Conservation (phyloP, 176 grass and related monocot genomes). For the Bonia amplexicaulis region DNA sequence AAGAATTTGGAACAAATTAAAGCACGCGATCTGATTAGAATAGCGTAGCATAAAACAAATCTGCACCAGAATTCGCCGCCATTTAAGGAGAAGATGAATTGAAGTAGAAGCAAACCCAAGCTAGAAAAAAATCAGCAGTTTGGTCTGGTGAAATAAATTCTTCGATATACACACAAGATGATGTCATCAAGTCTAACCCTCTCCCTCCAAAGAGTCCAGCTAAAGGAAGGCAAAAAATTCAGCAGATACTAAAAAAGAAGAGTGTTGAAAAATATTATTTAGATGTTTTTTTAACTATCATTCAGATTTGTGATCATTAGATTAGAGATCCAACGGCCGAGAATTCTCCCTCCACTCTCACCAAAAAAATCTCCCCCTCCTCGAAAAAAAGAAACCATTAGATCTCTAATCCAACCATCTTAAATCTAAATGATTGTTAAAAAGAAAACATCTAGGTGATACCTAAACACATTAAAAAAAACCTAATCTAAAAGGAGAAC, state of each 20-base stretch:
- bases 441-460: too few species aligned
- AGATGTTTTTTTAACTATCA: too few species aligned
- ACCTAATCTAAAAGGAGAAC: not conserved
- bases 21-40: not conserved
- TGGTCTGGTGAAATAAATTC: not conserved
- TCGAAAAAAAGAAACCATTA: too few species aligned
- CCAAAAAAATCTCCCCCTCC: too few species aligned
- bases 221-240: not conserved
- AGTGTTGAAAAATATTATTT: too few species aligned
- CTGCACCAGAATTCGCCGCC: not conserved
- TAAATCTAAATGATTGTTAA: too few species aligned
- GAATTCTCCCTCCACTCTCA: too few species aligned
- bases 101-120: not conserved
- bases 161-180: not conserved
- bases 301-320: too few species aligned
- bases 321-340: too few species aligned
- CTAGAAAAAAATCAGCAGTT: not conserved
- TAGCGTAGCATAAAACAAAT: not conserved
- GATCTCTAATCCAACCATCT: too few species aligned
- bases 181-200: conserved; percentile 18
- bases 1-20: not conserved
- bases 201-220: not conserved
- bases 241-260: not conserved
- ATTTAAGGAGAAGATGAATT: not conserved
- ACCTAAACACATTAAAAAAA: too few species aligned